These are phyloP conservation scores for Scedosporium minutisporum DNA, from an alignment of 2,329 filamentous ascomycete genomes.

Conservation along the genomic window DNA sequence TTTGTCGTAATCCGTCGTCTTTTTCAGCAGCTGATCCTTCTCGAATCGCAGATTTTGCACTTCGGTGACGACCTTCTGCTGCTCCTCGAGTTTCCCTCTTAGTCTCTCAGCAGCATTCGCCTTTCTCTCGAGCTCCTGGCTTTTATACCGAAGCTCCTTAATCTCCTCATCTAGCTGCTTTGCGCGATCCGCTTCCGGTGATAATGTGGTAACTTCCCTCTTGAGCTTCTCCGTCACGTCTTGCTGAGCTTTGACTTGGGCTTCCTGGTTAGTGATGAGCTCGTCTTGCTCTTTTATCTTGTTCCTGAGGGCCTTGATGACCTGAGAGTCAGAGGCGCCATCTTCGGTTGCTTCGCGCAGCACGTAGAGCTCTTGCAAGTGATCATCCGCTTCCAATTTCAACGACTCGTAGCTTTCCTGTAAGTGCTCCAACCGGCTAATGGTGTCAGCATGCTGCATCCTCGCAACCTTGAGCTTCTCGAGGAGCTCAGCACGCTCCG, in stretches of 20 bases:
- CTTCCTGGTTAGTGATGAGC: conserved; percentile 61
- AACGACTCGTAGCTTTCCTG: conserved; percentile 56
- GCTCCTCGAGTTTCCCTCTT: conserved; percentile 49
- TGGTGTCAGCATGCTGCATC: conserved; percentile 49
- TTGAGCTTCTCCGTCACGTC: conserved; percentile 32
- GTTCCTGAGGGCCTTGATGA: conserved; percentile 43
- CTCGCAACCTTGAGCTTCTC: conserved; percentile 42
- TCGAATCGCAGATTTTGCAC: conserved; percentile 46
- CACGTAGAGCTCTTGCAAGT: conserved; percentile 43
- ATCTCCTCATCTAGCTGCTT: conserved; percentile 49
- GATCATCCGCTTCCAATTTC: conserved; percentile 51
- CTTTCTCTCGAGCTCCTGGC: conserved; percentile 49
- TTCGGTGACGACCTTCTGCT: conserved; percentile 45
- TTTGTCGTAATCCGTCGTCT: conserved; percentile 25
- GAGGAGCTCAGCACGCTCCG: conserved; percentile 40
- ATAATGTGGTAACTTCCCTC: conserved; percentile 38
- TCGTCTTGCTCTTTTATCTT: conserved; percentile 58
- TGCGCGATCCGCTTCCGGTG: conserved; percentile 35
- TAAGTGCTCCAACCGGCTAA: conserved; percentile 49
- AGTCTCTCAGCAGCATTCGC: conserved; percentile 54
- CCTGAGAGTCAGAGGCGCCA: conserved; percentile 40
- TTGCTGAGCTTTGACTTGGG: conserved; percentile 45
- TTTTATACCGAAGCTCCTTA: conserved; percentile 48
- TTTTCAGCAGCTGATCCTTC: conserved; percentile 41
- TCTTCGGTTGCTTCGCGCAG: conserved; percentile 39